A percentile compares a stretch with the other conserved stretches of the same genome.
phyloP scores from a whole-genome alignment of 2,329 filamentous ascomycete genomes.

The Colletotrichum acutatum region DNA sequence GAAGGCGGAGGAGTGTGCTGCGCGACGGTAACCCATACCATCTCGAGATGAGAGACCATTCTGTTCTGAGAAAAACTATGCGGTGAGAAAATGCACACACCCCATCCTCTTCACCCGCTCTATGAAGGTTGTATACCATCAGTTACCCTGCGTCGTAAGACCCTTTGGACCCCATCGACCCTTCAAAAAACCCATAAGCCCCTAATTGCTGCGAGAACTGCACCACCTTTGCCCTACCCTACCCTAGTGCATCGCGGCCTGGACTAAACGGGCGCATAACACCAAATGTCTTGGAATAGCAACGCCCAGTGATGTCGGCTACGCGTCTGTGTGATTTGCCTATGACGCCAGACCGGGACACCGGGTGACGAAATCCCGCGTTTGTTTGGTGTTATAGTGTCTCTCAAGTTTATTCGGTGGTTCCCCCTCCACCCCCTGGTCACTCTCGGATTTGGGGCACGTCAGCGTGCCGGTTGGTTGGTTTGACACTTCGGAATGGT shows the following conservation, averaged over 20 bases:
- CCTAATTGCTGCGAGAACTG: neutral
- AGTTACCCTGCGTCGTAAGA: neutral
- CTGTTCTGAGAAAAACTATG: neutral
- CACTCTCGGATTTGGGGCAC: neutral
- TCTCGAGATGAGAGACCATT: neutral
- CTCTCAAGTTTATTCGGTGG: constrained; percentile 20
- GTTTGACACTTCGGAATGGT: neutral
- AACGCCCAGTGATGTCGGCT: neutral
- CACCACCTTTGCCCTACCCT: neutral
- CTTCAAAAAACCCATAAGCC: neutral
- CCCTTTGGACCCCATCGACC: neutral
- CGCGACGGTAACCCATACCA: neutral
- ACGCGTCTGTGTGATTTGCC: neutral
- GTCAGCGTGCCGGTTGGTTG: neutral
- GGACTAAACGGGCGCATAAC: neutral
- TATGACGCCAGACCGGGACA: constrained; percentile 31
- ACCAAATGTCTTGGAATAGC: neutral
- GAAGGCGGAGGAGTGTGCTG: neutral
- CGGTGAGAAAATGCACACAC: constrained; percentile 18
- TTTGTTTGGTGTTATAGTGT: neutral
- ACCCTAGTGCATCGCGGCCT: neutral
- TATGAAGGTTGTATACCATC: neutral
- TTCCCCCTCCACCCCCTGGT: neutral
- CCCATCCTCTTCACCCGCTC: neutral
- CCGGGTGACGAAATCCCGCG: constrained; percentile 31